Percentiles rank a stretch among this genome's conserved stretches.
Evolutionary conservation across 192 early-diverging fungal species (phyloP).

Genomic region (Allomyces macrogynus): DNA sequence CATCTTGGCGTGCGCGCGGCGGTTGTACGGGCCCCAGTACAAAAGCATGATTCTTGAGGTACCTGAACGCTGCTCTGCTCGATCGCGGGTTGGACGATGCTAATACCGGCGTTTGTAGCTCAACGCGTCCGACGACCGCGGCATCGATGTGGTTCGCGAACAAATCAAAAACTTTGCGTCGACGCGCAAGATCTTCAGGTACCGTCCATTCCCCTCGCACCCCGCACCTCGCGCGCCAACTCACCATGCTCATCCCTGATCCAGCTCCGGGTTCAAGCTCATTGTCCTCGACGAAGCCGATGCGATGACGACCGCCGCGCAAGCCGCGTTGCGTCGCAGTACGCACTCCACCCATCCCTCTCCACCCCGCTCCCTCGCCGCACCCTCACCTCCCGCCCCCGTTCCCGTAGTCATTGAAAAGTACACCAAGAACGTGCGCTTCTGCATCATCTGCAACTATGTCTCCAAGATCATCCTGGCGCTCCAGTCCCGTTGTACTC

Average conservation of each 20-base stretch:
- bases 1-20: slow-evolving; percentile 77
- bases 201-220: no score
- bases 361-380: no score
- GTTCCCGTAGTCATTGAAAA: slow-evolving; percentile 70
- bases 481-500: slow-evolving; percentile 89
- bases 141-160: slow-evolving; percentile 92
- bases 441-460: slow-evolving; percentile 99
- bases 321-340: slow-evolving; percentile 78
- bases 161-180: slow-evolving; percentile 98
- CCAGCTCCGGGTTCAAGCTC: slow-evolving; percentile 73
- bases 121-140: slow-evolving; percentile 95
- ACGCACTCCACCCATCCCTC: slow-evolving; percentile 3
- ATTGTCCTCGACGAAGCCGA: slow-evolving; percentile 97
- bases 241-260: no score
- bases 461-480: slow-evolving; percentile 94
- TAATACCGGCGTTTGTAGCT: slow-evolving; percentile 24
- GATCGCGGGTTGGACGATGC: not conserved
- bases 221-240: no score
- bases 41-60: slow-evolving; percentile 86
- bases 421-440: slow-evolving; percentile 91
- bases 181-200: slow-evolving; percentile 76
- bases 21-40: slow-evolving; percentile 63
- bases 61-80: no score
- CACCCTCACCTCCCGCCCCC: no score
- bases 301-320: slow-evolving; percentile 81